phyloP scores from a whole-genome alignment of 2,329 filamentous ascomycete species.

The Aspergillus pseudoterreus region DNA sequence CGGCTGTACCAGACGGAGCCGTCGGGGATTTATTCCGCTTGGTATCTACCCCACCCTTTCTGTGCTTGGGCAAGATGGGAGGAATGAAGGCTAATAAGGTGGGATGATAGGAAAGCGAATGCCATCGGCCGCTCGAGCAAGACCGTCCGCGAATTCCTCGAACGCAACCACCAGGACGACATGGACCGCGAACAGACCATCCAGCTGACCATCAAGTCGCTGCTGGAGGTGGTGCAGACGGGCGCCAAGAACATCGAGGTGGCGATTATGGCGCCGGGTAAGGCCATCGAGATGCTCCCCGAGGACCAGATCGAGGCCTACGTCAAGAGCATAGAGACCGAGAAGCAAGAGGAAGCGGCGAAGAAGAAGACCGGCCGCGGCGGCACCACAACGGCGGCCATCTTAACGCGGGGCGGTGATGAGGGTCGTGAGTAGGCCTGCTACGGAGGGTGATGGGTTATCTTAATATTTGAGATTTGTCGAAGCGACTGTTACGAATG shows the following conservation, averaged over 20 bases:
- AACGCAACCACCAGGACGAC: conserved; percentile 96
- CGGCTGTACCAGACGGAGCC: conserved; percentile 97
- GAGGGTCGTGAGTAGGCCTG: conserved; percentile 20
- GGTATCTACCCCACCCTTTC: conserved; percentile 56
- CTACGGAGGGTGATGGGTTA: conserved; percentile 4
- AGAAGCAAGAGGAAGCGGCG: conserved; percentile 97
- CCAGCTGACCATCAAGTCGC: conserved; percentile 94
- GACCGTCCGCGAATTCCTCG: conserved; percentile 96
- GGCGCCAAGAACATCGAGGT: conserved; percentile 99
- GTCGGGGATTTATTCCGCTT: conserved; percentile 98
- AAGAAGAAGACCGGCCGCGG: conserved; percentile 81
- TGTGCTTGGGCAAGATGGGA: not conserved
- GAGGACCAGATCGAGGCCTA: conserved; percentile 95
- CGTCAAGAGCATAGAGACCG: conserved; percentile 97
- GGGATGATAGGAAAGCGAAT: conserved; percentile 81
- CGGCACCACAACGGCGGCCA: conserved; percentile 55
- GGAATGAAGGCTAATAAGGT: too few relatives aligned
- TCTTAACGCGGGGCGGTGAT: conserved; percentile 61
- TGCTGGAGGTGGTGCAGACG: conserved; percentile 96
- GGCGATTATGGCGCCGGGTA: conserved; percentile 92
- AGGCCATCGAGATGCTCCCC: conserved; percentile 86
- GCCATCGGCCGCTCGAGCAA: conserved; percentile 98
- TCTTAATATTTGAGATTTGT: conserved; percentile 1
- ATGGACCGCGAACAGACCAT: conserved; percentile 97
- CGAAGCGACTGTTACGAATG: not conserved